A percentile compares a stretch with the other conserved stretches of the same genome.
These are phyloP conservation scores for Alternaria angustiovoidea DNA, from an alignment of 2,329 filamentous ascomycete genomes.

Conservation along the genomic window DNA sequence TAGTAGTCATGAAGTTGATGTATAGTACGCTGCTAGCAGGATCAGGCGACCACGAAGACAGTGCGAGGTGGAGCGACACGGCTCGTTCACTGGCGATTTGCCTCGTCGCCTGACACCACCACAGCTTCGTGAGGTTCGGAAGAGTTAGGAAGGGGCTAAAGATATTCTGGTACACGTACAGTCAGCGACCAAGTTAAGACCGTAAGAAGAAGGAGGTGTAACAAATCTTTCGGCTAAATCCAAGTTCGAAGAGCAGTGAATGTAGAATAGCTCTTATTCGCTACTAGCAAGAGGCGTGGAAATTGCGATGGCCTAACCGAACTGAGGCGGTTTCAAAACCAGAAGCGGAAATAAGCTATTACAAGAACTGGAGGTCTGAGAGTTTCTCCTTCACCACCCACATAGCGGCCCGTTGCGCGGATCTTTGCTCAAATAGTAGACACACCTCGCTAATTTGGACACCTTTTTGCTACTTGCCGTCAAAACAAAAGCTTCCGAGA, in stretches of 20 bases:
- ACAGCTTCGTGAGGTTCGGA: neutral
- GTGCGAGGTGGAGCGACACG: neutral
- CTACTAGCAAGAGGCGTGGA: neutral
- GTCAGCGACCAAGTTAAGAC: neutral
- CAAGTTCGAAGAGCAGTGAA: neutral
- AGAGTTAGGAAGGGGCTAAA: neutral
- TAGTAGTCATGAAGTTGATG: neutral
- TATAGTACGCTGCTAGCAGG: neutral
- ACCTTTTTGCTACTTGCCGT: neutral
- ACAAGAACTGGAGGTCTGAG: conserved; percentile 1
- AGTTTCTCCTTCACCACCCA: neutral
- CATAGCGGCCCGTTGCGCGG: neutral
- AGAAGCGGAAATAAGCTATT: conserved; percentile 1
- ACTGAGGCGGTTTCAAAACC: neutral
- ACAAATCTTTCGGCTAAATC: neutral
- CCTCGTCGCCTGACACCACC: conserved; percentile 2
- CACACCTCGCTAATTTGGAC: neutral
- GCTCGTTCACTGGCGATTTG: neutral
- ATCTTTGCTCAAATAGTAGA: neutral
- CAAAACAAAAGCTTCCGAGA: neutral
- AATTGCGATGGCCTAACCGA: neutral
- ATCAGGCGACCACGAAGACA: neutral
- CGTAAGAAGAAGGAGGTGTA: conserved; percentile 6
- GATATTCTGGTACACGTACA: neutral
- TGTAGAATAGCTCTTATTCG: neutral